Percentiles rank a stretch among this genome's conserved stretches.
These are phyloP conservation scores for Delphinella strobiligena DNA, from an alignment of 2,329 filamentous ascomycete genomes.

Conservation along the genomic window DNA sequence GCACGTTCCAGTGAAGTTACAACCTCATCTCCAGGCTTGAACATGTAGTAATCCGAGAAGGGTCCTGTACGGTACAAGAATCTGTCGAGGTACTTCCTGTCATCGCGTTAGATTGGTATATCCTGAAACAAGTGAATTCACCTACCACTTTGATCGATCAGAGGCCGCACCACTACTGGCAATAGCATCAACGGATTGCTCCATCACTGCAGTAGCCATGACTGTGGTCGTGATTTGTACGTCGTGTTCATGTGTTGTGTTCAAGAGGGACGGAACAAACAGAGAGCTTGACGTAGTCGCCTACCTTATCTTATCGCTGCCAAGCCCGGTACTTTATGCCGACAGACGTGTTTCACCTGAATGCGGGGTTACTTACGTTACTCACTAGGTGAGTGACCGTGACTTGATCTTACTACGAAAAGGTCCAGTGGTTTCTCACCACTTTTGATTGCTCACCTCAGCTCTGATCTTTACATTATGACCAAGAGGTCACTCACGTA, in stretches of 20 bases:
- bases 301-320: conserved; percentile 4
- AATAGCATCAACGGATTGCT: background rate
- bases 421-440: too few species aligned
- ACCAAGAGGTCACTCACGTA: too few species aligned
- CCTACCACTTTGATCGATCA: conserved; percentile 8
- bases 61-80: conserved; percentile 68
- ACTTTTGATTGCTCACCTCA: too few species aligned
- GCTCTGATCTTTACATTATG: too few species aligned
- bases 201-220: conserved; percentile 3
- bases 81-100: conserved; percentile 67
- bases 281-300: background rate
- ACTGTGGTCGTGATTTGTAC: background rate
- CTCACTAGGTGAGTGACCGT: too few species aligned
- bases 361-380: too few species aligned
- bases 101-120: conserved; percentile 7
- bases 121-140: background rate
- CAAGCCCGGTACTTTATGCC: too few species aligned
- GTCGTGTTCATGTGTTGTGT: background rate
- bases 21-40: conserved; percentile 35
- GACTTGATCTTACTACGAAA: too few species aligned
- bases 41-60: conserved; percentile 53
- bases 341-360: too few species aligned
- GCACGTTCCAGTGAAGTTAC: conserved; percentile 51
- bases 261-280: background rate
- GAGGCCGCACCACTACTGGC: background rate